Evolutionary conservation across 129 eudicot species (phyloP), one percentile per base, ranked within the genome.

Genomic region (Solidago caesia): DNA sequence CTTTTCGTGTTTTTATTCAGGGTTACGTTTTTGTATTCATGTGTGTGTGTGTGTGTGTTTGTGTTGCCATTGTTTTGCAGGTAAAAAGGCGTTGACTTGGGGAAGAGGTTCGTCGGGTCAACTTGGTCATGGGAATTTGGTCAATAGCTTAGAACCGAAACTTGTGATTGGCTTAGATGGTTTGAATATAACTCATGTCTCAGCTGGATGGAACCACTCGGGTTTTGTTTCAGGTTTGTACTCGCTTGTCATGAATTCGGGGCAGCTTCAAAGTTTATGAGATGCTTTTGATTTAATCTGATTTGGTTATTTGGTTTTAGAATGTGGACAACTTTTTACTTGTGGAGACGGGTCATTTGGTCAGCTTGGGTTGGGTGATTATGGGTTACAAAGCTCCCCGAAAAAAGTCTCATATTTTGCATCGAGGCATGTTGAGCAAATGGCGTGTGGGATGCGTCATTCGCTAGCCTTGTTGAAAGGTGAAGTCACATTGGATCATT

Each of bases 201-300:
- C 97, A 77, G 94, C 98, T 82, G 98, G 98, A 27, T 94, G 98
- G 98, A 94, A 87, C 75, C 96, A 94, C 75, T 94, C 97, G 21
- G 96, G 88, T 44, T 94, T 94, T 79, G 96, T 94, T 77, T 81
- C 98, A 84, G 98, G 98, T 94, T 64, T 44, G 42, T 52, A 9
- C 44, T 29, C 73, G 55, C 65, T 5, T 21, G 10, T 51, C 71
- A 68, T 49, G 29, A 62, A 55, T 76, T 57, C 12, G 13, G 63
- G 70, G 33, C 66, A 12, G 0, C 74, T 55, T 33, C 44, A 44
- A 42, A 39, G 2, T 53, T 11, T 48, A 12, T 60, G 39, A 62
- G 4, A 15, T 55, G 3, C 45, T 13, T 67, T 59, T 15, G 27
- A 16, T 59, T 59, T 43, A 14, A 26, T 51, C 10, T 43, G 56